phyloP scores from a whole-genome alignment of 345 rosid genomes.

The Acer saccharum region DNA sequence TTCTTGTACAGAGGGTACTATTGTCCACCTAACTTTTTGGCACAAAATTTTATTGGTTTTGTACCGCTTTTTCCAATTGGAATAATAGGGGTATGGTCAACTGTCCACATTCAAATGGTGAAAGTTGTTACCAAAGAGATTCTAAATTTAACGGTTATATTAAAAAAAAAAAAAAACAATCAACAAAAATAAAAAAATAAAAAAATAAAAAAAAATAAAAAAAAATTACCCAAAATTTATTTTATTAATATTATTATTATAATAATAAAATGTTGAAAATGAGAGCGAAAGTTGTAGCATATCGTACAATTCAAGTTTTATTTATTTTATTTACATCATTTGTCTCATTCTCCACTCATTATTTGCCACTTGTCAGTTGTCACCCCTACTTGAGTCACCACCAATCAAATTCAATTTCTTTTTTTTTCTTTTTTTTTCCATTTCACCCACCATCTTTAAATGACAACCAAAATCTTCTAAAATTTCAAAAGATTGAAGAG shows the following conservation, averaged over 20 bases:
- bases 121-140: conserved; percentile 5
- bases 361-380: conserved; percentile 1
- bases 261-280: conserved; percentile 12
- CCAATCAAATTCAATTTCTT: background rate
- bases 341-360: background rate
- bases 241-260: background rate
- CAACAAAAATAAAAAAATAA: background rate
- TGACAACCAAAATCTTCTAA: background rate
- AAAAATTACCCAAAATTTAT: background rate
- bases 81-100: background rate
- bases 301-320: conserved; percentile 2
- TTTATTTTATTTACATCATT: background rate
- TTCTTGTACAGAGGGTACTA: background rate
- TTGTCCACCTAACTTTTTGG: background rate
- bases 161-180: background rate
- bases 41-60: background rate
- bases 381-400: background rate
- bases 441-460: background rate
- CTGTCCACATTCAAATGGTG: conserved; percentile 7
- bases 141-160: conserved; percentile 15
- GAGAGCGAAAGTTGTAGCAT: conserved; percentile 1
- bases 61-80: background rate
- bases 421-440: too few relatives aligned
- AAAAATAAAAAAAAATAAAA: background rate
- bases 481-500: background rate